phyloP scores from a whole-genome alignment of 768 basidiomycete species.

The Suillus ampliporus region DNA sequence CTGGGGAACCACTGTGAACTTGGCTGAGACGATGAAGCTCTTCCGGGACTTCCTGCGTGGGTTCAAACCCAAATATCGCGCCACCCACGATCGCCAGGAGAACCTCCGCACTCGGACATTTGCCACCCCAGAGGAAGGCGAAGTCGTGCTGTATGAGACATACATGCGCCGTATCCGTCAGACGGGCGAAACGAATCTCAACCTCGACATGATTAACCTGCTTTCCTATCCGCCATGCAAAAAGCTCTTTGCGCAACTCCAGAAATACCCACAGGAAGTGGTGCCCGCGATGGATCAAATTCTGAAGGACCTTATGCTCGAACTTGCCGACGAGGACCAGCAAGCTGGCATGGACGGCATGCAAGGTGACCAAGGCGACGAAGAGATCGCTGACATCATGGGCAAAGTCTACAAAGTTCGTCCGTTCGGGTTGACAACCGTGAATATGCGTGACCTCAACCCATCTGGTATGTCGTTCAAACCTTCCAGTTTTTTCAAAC shows the following conservation, averaged over 20 bases:
- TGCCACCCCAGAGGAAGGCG: slow-evolving; percentile 67
- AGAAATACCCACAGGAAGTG: slow-evolving; percentile 96
- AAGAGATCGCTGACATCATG: slow-evolving; percentile 89
- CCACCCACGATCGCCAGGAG: slow-evolving; percentile 68
- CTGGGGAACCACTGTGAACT: slow-evolving; percentile 97
- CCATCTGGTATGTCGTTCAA: slow-evolving; percentile 69
- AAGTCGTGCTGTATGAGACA: slow-evolving; percentile 73
- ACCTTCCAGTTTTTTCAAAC: slow-evolving; percentile 3
- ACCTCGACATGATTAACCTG: slow-evolving; percentile 87
- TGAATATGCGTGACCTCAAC: slow-evolving; percentile 96
- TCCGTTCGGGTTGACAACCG: slow-evolving; percentile 81
- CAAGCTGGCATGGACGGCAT: slow-evolving; percentile 74
- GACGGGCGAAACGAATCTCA: slow-evolving; percentile 92
- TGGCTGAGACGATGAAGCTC: slow-evolving; percentile 88
- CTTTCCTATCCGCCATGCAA: slow-evolving; percentile 83
- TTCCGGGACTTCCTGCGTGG: slow-evolving; percentile 90
- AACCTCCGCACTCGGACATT: slow-evolving; percentile 57
- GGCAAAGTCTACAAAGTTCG: slow-evolving; percentile 90
- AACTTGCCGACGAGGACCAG: slow-evolving; percentile 83
- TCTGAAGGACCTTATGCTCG: slow-evolving; percentile 91
- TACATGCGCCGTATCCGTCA: slow-evolving; percentile 87
- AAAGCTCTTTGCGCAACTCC: slow-evolving; percentile 83
- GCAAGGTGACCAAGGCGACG: slow-evolving; percentile 75
- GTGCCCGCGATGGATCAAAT: slow-evolving; percentile 98
- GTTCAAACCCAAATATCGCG: slow-evolving; percentile 92